phyloP scores from a whole-genome alignment of 2,329 filamentous ascomycete genomes.

The Aspergillus vadensis region DNA sequence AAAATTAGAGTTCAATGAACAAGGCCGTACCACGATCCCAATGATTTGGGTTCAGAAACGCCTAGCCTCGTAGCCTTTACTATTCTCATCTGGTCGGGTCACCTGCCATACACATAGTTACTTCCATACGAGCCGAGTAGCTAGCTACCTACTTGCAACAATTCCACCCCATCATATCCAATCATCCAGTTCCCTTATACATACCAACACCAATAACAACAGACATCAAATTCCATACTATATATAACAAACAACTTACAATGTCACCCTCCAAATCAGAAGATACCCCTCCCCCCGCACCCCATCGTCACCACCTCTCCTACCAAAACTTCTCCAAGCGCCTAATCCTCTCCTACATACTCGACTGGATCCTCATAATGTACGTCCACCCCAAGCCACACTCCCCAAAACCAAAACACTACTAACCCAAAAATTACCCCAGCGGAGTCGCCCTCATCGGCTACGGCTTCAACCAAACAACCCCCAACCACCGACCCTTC shows the following conservation, averaged over 20 bases:
- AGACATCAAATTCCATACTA: not conserved
- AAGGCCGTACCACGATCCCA: not conserved
- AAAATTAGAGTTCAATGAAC: not conserved
- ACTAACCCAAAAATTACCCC: slow-evolving; percentile 14
- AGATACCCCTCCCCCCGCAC: not conserved
- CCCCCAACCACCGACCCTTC: slow-evolving; percentile 71
- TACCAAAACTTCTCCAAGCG: slow-evolving; percentile 45
- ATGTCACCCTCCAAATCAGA: not conserved
- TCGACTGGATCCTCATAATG: slow-evolving; percentile 72
- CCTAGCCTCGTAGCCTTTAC: not conserved
- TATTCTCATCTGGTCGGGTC: not conserved
- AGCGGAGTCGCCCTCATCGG: slow-evolving; percentile 62
- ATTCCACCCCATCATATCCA: too few species aligned
- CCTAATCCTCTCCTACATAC: slow-evolving; percentile 66
- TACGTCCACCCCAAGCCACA: slow-evolving; percentile 34
- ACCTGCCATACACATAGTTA: not conserved
- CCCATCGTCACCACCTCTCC: not conserved
- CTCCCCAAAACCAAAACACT: too few species aligned
- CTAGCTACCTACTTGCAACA: too few species aligned
- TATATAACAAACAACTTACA: not conserved
- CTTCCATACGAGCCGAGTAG: not conserved
- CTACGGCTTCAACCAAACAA: slow-evolving; percentile 59
- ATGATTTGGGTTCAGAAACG: not conserved
- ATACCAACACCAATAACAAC: too few species aligned
- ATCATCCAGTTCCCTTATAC: too few species aligned